Evolutionary conservation across 441 rosid species (phyloP).

Genomic region (Biscutella laevigata): DNA sequence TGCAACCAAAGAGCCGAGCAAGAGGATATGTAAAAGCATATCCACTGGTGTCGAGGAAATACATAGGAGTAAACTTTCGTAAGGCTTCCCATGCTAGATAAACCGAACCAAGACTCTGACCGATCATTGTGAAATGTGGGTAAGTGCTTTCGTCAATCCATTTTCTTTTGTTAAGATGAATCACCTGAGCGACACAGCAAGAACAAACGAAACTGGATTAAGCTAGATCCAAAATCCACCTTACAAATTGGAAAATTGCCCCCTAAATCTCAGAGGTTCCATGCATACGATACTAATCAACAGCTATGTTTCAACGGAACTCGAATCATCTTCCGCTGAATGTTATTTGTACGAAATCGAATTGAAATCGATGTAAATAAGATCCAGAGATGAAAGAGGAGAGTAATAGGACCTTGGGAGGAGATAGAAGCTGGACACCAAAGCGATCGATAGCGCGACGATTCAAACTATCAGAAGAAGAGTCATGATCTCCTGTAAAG

Average conservation of each 20-base stretch:
- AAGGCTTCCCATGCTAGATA: constrained; percentile 85
- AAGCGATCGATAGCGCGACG: constrained; percentile 75
- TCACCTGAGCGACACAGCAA: constrained; percentile 39
- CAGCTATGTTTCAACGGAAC: too few species aligned
- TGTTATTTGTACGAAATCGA: neutral
- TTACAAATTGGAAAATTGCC: neutral
- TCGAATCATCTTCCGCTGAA: too few species aligned
- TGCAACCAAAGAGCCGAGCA: constrained; percentile 83
- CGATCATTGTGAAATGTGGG: constrained; percentile 87
- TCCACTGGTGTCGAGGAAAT: constrained; percentile 75
- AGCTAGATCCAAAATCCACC: neutral
- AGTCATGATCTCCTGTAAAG: constrained; percentile 76
- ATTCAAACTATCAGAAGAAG: constrained; percentile 49
- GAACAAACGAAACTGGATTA: neutral
- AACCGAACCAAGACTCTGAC: constrained; percentile 89
- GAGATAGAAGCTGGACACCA: constrained; percentile 57
- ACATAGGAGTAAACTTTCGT: constrained; percentile 58
- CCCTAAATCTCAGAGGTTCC: neutral
- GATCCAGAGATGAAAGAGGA: neutral
- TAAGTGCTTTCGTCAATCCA: constrained; percentile 80
- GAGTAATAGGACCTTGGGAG: constrained; percentile 50
- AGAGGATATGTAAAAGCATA: constrained; percentile 87
- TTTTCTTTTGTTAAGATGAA: constrained; percentile 58
- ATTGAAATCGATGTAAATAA: neutral
- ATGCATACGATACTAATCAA: too few species aligned